phyloP scores from a whole-genome alignment of 768 basidiomycete genomes.

The Trametes coccinea region DNA sequence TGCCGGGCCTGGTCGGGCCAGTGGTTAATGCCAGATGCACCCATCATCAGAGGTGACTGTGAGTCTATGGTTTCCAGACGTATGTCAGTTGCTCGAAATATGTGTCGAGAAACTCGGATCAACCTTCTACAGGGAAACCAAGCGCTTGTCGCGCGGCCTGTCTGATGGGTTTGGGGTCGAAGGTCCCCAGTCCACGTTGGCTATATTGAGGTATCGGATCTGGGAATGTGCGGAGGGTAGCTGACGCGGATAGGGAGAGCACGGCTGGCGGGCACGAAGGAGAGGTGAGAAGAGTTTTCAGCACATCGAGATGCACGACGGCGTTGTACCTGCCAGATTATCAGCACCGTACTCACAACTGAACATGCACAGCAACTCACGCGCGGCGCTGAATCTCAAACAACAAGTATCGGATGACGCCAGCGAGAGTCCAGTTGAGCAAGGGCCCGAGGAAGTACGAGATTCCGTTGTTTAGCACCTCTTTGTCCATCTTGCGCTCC shows the following conservation, averaged over 20 bases:
- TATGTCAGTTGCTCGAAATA: neutral
- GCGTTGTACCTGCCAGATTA: slow-evolving; percentile 45
- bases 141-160: slow-evolving; percentile 41
- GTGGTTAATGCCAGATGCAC: neutral
- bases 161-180: slow-evolving; percentile 36
- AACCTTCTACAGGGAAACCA: slow-evolving; percentile 31
- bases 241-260: slow-evolving; percentile 60
- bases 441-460: slow-evolving; percentile 75
- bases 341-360: neutral
- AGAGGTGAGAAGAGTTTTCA: slow-evolving; percentile 67
- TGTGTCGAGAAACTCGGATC: neutral
- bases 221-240: slow-evolving; percentile 48
- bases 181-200: slow-evolving; percentile 27
- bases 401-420: slow-evolving; percentile 64
- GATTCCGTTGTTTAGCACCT: slow-evolving; percentile 70
- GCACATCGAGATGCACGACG: slow-evolving; percentile 57
- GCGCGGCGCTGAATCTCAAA: slow-evolving; percentile 57
- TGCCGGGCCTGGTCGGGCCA: slow-evolving; percentile 57
- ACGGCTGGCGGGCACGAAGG: slow-evolving; percentile 66
- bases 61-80: neutral
- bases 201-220: slow-evolving; percentile 33
- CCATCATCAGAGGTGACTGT: slow-evolving; percentile 1
- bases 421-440: slow-evolving; percentile 78
- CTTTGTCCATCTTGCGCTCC: slow-evolving; percentile 61
- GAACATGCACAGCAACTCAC: slow-evolving; percentile 38